Evolutionary conservation across 768 basidiomycete genomes (phyloP).

Genomic region (Tylopilus sp.): DNA sequence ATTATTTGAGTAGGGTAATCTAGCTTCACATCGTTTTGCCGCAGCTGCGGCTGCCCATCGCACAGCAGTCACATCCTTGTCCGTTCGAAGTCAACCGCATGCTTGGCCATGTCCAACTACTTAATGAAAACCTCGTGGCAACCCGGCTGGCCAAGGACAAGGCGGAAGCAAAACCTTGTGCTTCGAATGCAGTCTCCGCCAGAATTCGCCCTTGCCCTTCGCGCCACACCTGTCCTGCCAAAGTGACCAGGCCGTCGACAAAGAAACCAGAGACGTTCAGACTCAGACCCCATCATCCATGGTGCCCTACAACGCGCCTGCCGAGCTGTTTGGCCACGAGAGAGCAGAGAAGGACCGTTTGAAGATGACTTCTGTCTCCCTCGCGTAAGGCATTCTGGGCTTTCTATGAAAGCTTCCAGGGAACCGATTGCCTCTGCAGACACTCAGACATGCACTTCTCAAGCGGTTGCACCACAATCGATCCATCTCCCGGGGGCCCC

Average conservation of each 20-base stretch:
- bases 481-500: not conserved
- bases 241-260: not conserved
- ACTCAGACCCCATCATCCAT: not conserved
- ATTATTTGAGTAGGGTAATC: not conserved
- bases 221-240: not conserved
- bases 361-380: not conserved
- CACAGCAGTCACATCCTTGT: not conserved
- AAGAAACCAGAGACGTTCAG: not conserved
- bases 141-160: not conserved
- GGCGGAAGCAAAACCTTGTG: not conserved
- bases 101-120: not conserved
- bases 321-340: not conserved
- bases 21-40: not conserved
- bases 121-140: not conserved
- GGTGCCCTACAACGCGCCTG: not conserved
- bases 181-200: not conserved
- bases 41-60: too few relatives aligned
- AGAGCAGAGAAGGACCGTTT: not conserved
- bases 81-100: not conserved
- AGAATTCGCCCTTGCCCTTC: not conserved
- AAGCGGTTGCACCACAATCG: not conserved
- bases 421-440: not conserved
- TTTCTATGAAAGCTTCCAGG: not conserved
- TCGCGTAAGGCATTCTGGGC: constrained; percentile 2
- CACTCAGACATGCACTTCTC: not conserved